These are phyloP conservation scores for Nicotiana benthamiana DNA, from an alignment of 257 asterid species.

Conservation along the genomic window DNA sequence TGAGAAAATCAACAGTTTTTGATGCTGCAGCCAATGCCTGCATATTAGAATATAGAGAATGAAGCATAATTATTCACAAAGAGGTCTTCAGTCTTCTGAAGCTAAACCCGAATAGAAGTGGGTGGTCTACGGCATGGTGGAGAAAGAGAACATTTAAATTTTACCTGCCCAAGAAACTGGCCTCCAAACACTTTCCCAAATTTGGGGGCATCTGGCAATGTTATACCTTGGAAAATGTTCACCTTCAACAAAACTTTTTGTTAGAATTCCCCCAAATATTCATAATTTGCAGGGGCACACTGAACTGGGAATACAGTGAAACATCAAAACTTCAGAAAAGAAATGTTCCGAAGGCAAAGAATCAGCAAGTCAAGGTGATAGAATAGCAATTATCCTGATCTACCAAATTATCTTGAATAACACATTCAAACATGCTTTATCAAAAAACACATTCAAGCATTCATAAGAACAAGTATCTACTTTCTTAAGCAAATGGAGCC, in stretches of 20 bases:
- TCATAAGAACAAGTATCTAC: background rate
- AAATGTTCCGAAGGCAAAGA: background rate
- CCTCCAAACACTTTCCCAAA: slow-evolving; percentile 94
- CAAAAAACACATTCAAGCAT: background rate
- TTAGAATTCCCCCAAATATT: background rate
- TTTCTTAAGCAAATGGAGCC: background rate
- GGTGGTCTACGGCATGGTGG: background rate
- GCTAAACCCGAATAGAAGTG: background rate
- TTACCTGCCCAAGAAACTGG: slow-evolving; percentile 95
- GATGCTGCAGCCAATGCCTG: slow-evolving; percentile 99
- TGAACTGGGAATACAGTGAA: background rate
- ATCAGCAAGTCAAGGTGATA: background rate
- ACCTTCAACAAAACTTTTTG: slow-evolving; percentile 38
- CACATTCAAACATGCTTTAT: background rate
- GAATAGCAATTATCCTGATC: background rate
- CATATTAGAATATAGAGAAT: slow-evolving; percentile 11
- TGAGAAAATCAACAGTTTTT: slow-evolving; percentile 90
- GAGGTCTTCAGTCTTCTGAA: slow-evolving; percentile 10
- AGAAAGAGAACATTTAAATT: slow-evolving; percentile 5
- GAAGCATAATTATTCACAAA: background rate
- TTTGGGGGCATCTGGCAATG: slow-evolving; percentile 92
- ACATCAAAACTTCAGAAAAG: background rate
- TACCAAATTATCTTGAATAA: background rate
- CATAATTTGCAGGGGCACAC: background rate
- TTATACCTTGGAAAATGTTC: slow-evolving; percentile 74